Percentiles rank a stretch among this genome's conserved stretches.
Conservation (phyloP, 2,329 filamentous ascomycete genomes). For the Hypoxylon sp. region DNA sequence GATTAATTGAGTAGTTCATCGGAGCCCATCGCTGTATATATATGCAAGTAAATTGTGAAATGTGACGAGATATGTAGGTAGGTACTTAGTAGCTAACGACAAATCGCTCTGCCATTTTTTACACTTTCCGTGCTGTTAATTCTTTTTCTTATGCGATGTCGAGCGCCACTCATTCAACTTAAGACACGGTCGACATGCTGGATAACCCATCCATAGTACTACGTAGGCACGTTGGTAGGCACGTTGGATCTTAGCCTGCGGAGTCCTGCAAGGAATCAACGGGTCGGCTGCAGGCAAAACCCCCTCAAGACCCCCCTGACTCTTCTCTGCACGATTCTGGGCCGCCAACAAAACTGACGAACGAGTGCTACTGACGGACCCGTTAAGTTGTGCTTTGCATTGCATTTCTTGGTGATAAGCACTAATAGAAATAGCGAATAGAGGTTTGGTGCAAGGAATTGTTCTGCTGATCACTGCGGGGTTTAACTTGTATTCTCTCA, state of each 20-base stretch:
- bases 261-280: constrained; percentile 44
- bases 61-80: constrained; percentile 20
- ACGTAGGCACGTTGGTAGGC: constrained; percentile 4
- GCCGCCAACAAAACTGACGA: constrained; percentile 18
- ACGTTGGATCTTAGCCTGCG: constrained; percentile 37
- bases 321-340: constrained; percentile 25
- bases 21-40: constrained; percentile 12
- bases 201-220: constrained; percentile 4
- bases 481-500: constrained; percentile 21
- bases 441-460: constrained; percentile 40
- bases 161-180: constrained; percentile 11
- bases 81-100: constrained; percentile 2
- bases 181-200: constrained; percentile 16
- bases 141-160: constrained; percentile 6
- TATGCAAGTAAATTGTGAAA: constrained; percentile 15
- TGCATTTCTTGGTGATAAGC: constrained; percentile 39
- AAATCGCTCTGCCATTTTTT: background rate
- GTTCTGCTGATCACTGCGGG: constrained; percentile 36
- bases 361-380: constrained; percentile 19
- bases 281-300: constrained; percentile 24
- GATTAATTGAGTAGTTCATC: constrained; percentile 9
- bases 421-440: constrained; percentile 27
- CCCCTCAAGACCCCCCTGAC: constrained; percentile 24
- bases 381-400: constrained; percentile 28
- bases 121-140: background rate